phyloP scores from a whole-genome alignment of 345 rosid genomes.

The Eucalyptus tenuipes region DNA sequence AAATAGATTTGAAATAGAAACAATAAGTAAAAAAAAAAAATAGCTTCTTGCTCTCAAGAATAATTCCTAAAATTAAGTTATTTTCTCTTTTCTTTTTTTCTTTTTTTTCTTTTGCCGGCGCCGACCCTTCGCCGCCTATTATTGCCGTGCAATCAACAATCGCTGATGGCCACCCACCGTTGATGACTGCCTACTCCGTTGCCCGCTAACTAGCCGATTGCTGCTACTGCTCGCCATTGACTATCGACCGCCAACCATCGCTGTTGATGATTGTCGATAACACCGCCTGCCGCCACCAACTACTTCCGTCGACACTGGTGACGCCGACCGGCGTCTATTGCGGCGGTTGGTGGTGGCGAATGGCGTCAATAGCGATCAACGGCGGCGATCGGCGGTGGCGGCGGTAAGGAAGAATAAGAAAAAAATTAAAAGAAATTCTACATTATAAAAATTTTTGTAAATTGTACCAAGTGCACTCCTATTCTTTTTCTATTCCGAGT shows the following conservation, averaged over 20 bases:
- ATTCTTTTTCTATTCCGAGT: rapidly evolving
- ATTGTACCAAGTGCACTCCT: rapidly evolving
- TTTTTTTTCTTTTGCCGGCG: no score
- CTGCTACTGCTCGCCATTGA: no score
- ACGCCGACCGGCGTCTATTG: rapidly evolving
- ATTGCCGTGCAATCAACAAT: rapidly evolving
- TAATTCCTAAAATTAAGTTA: no score
- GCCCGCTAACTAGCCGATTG: no score
- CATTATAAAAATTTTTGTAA: rapidly evolving
- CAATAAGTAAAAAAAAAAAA: rapidly evolving
- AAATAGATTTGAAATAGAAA: no score
- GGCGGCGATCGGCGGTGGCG: rapidly evolving
- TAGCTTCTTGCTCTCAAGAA: rapidly evolving
- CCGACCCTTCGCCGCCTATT: rapidly evolving
- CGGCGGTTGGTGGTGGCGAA: rapidly evolving
- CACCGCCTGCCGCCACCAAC: rapidly evolving
- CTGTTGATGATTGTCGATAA: no score
- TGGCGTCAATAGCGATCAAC: rapidly evolving
- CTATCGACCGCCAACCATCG: no score
- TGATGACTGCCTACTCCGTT: no score
- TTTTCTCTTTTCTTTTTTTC: no score
- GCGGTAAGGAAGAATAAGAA: no score
- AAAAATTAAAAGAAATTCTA: no score
- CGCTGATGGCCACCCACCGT: no score
- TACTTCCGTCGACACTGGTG: rapidly evolving